Evolutionary conservation across 495 filamentous ascomycete genomes (phyloP), one percentile per base, ranked within the genome.

Genomic region (Copromyces sp.): DNA sequence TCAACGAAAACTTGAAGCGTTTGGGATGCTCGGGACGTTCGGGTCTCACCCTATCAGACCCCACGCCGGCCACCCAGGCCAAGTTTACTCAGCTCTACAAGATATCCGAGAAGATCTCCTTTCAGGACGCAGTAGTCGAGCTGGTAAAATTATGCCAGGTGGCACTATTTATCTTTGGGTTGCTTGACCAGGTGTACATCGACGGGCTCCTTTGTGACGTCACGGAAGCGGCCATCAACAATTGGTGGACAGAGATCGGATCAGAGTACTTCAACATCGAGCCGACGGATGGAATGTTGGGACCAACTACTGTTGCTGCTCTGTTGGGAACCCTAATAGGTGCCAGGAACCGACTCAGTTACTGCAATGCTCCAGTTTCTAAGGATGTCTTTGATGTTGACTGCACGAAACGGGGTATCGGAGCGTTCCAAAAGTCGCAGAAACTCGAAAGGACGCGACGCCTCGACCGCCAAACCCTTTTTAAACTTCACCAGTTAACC

Each of bases 181-280:
- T 92, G 74, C 83, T 98, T 37, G 89, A 91, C 3, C 88, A 90
- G n/a, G 93, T 93, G 73, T 98, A 97, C 78, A 93, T 93, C 37
- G 95, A 99, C 79, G 95, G 95, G 2, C 80, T 97, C 39, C 86
- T 99, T 14, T 99, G 95, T 77, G 95, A 99, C 82, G 83, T 94
- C 17, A 99, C 95, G 0, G 95, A 99, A 77, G 89, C 87, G 72
- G 93, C 94, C 4, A 90, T 99, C 77, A 91, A 89, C 74, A 92
- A 97, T 80, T 99, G 96, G 95, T 99, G 95, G 95, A 89, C 91
- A 3, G 93, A 98, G 75, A 91, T 98, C 59, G 95, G 96, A 4
- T 91, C 91, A 0, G 94, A 98, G 68, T 87, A 93, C 73, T 97
- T 94, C 82, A 96, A 93, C 71, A 85, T 93, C 29, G 96, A 98